Evolutionary conservation across 441 rosid species (phyloP).

Genomic region (Gossypium lobatum): DNA sequence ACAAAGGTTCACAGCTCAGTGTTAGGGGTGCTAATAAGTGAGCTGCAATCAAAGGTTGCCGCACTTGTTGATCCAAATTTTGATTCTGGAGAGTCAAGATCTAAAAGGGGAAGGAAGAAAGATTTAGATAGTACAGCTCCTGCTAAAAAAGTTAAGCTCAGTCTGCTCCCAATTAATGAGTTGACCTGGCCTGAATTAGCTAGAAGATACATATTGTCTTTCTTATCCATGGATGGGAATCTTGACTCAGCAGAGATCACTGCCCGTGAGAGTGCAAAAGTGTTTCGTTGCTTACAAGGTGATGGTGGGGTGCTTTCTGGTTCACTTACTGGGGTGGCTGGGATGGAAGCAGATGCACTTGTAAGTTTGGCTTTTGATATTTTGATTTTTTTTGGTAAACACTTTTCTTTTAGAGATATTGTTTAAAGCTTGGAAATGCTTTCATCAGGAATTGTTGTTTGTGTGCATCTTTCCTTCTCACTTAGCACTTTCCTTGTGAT

Average conservation of each 20-base stretch:
- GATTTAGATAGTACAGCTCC: slow-evolving; percentile 54
- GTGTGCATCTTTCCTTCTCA: neutral
- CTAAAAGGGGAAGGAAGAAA: slow-evolving; percentile 84
- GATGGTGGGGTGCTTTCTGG: slow-evolving; percentile 99
- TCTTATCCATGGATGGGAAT: slow-evolving; percentile 81
- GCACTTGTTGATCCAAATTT: slow-evolving; percentile 84
- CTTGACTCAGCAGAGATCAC: slow-evolving; percentile 81
- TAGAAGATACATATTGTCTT: slow-evolving; percentile 76
- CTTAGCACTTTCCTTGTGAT: neutral
- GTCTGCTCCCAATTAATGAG: slow-evolving; percentile 81
- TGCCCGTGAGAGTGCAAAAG: slow-evolving; percentile 83
- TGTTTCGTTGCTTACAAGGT: slow-evolving; percentile 90
- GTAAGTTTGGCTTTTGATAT: slow-evolving; percentile 48
- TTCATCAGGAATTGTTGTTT: neutral
- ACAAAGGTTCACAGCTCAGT: slow-evolving; percentile 64
- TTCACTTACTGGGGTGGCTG: slow-evolving; percentile 87
- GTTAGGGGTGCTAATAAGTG: slow-evolving; percentile 65
- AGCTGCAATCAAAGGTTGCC: slow-evolving; percentile 90
- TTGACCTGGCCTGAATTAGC: slow-evolving; percentile 97
- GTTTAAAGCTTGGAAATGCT: slow-evolving; percentile 5
- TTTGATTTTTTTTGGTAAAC: neutral
- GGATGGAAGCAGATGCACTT: slow-evolving; percentile 96
- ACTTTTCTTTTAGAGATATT: neutral
- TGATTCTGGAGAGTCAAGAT: slow-evolving; percentile 77
- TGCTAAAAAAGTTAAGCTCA: slow-evolving; percentile 59